Conservation (phyloP, 2,329 filamentous ascomycete species). For the Claviceps sorghi region DNA sequence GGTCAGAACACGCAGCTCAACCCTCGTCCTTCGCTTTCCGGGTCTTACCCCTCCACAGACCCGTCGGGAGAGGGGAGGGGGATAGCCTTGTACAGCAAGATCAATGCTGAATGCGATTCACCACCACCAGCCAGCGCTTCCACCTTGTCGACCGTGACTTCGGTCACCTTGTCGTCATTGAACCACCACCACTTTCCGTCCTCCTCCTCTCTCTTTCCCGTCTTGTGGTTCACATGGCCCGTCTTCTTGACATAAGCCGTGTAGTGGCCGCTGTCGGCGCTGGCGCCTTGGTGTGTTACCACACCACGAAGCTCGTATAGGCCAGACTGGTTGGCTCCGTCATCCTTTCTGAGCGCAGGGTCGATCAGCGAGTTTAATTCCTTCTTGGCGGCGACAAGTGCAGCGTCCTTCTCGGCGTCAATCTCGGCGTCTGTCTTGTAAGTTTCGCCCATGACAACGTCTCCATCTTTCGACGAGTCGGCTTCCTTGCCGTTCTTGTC, state of each 20-base stretch:
- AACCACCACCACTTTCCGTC: conserved; percentile 99
- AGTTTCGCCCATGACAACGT: conserved; percentile 59
- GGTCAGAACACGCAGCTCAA: too few species aligned
- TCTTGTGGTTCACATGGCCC: conserved; percentile 54
- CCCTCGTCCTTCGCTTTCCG: not conserved
- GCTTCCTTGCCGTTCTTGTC: conserved; percentile 23
- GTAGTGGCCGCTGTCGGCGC: conserved; percentile 95
- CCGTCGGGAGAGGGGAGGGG: conserved; percentile 47
- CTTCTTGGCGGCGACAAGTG: conserved; percentile 69
- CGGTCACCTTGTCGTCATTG: conserved; percentile 93
- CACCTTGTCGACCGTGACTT: conserved; percentile 85
- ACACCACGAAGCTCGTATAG: conserved; percentile 90
- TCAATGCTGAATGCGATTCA: conserved; percentile 70
- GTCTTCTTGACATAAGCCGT: conserved; percentile 96
- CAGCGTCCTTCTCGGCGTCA: conserved; percentile 67
- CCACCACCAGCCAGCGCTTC: conserved; percentile 80
- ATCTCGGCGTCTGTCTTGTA: conserved; percentile 93
- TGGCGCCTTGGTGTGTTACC: conserved; percentile 91
- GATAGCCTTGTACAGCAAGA: conserved; percentile 64
- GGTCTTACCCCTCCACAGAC: conserved; percentile 11
- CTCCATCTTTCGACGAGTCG: conserved; percentile 36
- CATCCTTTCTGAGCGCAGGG: conserved; percentile 58
- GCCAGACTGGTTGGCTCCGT: conserved; percentile 81
- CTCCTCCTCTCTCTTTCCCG: conserved; percentile 63
- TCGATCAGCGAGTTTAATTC: conserved; percentile 70